phyloP scores from a whole-genome alignment of 805 yeast genomes.

The Kodamaea kaohsiungensis region DNA sequence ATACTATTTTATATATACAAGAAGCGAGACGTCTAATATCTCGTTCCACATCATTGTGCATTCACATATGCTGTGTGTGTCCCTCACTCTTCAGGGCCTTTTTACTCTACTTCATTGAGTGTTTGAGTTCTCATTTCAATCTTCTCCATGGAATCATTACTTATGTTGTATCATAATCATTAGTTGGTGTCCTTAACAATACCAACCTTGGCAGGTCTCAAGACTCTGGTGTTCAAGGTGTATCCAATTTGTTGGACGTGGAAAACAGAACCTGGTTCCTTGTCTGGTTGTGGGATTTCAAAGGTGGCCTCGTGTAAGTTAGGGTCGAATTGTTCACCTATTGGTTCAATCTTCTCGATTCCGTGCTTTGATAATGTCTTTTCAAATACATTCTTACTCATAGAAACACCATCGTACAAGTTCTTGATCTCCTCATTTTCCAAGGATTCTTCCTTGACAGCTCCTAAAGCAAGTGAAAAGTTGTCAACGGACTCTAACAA shows the following conservation, averaged over 20 bases:
- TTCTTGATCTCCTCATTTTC: constrained; percentile 65
- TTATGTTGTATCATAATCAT: background rate
- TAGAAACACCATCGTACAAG: constrained; percentile 83
- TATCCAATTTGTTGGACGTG: constrained; percentile 91
- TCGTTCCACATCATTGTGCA: background rate
- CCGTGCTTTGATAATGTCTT: constrained; percentile 84
- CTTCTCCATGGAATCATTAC: background rate
- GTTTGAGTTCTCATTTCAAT: background rate
- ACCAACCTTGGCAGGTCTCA: constrained; percentile 96
- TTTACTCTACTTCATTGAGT: background rate
- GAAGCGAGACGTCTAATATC: background rate
- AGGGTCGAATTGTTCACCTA: constrained; percentile 87
- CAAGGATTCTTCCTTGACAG: constrained; percentile 65
- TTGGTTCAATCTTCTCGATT: constrained; percentile 73
- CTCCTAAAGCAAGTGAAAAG: constrained; percentile 79
- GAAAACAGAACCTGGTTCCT: constrained; percentile 91
- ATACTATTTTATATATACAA: background rate
- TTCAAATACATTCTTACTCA: constrained; percentile 86
- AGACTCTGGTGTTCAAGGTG: constrained; percentile 80
- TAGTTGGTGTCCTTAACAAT: constrained; percentile 60
- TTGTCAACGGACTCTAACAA: constrained; percentile 87
- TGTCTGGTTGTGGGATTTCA: constrained; percentile 81
- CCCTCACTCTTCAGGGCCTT: background rate
- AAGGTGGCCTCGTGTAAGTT: constrained; percentile 91
- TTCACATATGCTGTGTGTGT: too few relatives aligned